Base-by-base conservation (phyloP, 345 rosid species). In the Euphorbia lathyris region DNA sequence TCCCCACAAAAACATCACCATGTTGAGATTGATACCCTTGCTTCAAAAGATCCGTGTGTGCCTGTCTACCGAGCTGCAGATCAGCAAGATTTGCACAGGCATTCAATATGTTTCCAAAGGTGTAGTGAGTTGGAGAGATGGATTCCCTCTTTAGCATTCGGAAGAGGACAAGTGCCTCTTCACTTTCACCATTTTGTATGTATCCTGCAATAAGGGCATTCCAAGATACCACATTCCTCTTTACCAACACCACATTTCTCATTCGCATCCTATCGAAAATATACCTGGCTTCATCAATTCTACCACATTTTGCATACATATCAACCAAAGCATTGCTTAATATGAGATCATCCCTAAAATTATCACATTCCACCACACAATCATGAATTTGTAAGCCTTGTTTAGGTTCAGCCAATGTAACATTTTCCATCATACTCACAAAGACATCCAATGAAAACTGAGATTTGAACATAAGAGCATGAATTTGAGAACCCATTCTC, bases 121-220 rank as follows among this genome's bases (percentile, higher is more conserved):
- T 91, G 68, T 89, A 93, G 79, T 88, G 92, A 2, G 96, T 93
- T 0, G 97, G 97, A 66, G 75, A 82, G 70, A 88, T 79, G 14
- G 88, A 72, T 72, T 89, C 96, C 74, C 85, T 84, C 87, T 93
- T 91, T 36, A 91, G 81, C 78, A 81, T 85, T 52, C 71, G 43
- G 73, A 85, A 91, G 51, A 91, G 86, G 60, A 72, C 65, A 25
- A 91, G 74, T 6, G 94, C 96, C 77, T 89, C 97, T 72, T 93
- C 94, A 67, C 86, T 84, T 71, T 91, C 90, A 55, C 92, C 86
- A 45, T 85, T 93, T 73, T 93, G 97, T 17, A 94, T 88, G 68
- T 91, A 93, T 27, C 97, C 97, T 34, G 97, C 88, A 22, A 93
- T 93, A 22, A 93, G 91, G 23, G 97, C 97, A 75, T 93, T 93